Evolutionary conservation across 495 filamentous ascomycete genomes (phyloP).

Genomic region (Penicillium herquei): DNA sequence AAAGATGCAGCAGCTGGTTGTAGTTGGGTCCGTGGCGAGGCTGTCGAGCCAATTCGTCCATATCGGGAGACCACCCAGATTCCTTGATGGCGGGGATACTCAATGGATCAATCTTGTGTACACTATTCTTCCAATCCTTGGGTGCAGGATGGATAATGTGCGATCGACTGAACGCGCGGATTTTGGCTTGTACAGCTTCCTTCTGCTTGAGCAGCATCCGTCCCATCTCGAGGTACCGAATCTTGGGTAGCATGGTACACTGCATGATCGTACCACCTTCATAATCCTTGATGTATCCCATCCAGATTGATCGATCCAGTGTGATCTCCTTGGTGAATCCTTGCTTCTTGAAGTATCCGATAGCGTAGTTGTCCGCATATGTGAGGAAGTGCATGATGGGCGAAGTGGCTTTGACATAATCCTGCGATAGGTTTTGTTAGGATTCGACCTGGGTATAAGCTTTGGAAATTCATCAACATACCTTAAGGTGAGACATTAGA

Average conservation of each 20-base stretch:
- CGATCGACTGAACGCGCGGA: conserved; percentile 83
- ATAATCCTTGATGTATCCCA: conserved; percentile 99
- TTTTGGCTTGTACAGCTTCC: conserved; percentile 89
- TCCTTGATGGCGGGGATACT: conserved; percentile 78
- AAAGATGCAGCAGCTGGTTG: conserved; percentile 84
- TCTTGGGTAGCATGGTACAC: conserved; percentile 92
- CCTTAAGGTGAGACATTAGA: conserved; percentile 94
- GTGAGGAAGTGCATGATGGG: conserved; percentile 98
- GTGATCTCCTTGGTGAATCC: conserved; percentile 99
- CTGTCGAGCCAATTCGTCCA: conserved; percentile 94
- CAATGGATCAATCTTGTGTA: conserved; percentile 72
- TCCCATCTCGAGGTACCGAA: conserved; percentile 90
- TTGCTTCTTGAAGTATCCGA: conserved; percentile 99
- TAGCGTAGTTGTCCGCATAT: conserved; percentile 98
- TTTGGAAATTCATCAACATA: conserved; percentile 13
- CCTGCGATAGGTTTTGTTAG: conserved; percentile 34
- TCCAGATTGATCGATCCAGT: conserved; percentile 85
- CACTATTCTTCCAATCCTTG: conserved; percentile 75
- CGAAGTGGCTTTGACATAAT: conserved; percentile 96
- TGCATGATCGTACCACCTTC: conserved; percentile 99
- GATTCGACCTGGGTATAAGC: neutral
- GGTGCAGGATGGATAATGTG: conserved; percentile 86
- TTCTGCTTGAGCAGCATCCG: conserved; percentile 98
- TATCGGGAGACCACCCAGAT: conserved; percentile 93
- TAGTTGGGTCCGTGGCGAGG: conserved; percentile 98